Base-by-base conservation (phyloP, 495 filamentous ascomycete species). In the Hypoxylon lienhwacheense region DNA sequence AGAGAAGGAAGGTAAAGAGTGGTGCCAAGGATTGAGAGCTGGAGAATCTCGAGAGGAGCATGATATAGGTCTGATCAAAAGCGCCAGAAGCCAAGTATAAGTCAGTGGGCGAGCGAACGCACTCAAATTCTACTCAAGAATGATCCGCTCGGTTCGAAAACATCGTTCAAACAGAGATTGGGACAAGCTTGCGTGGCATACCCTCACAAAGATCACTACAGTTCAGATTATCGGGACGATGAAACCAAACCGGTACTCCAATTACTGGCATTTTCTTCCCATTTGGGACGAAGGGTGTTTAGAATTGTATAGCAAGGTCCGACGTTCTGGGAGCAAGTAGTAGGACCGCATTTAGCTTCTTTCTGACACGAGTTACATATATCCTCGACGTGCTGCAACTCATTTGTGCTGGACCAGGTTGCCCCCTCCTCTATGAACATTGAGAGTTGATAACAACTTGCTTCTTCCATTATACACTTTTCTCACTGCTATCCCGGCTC, bases 191-290 rank as follows among this genome's bases (percentile, higher is more conserved):
- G 10, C 45, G 26, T 40, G 22, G 32, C 33, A 21, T 15, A 25
- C 21, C 36, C 25, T 21, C 39, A 19, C 11, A 33, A 14, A 33
- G 8, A 32, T 22, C 25, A 20, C 19, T 5, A 35, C 14, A 35
- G 19, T 25, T 31, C 16, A 35, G 17, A 14, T 17, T 5, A 16
- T 26, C 28, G 11, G 32, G n/a, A 20, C 22, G 42, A n/a, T 41
- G n/a, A n/a, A 35, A 43, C 42, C 21, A 55, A 32, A 47, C 40
- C 51, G 57, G 50, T 41, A 47, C 35, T 51, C 51, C 28, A 51
- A 15, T 16, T 7, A 7, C 47, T 42, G 35, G 22, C 34, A 49
- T 41, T 3, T 41, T 3, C 20, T 26, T 36, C 6, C 15, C 4
- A 20, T 20, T 41, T 39, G 51, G 22, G 51, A 61, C 44, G 34